A percentile compares a stretch with the other conserved stretches of the same genome.
Evolutionary conservation across 345 rosid species (phyloP).

Genomic region (Eucalyptus microcorys): DNA sequence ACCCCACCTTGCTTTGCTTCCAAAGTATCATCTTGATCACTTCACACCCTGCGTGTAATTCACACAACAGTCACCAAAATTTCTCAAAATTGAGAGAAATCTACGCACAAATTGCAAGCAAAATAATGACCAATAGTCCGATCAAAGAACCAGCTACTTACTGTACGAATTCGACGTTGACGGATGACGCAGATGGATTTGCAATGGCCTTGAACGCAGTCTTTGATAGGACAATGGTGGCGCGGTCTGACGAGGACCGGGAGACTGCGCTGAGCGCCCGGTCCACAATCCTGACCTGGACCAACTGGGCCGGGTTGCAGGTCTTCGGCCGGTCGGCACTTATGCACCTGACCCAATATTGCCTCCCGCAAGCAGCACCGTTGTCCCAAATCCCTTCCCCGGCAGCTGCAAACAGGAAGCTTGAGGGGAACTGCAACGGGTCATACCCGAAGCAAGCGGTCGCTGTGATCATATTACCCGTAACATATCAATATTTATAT

Average conservation of each 20-base stretch:
- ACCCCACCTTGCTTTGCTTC: neutral
- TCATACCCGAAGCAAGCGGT: conserved; percentile 40
- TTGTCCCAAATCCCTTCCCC: conserved; percentile 64
- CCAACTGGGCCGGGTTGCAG: conserved; percentile 10
- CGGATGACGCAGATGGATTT: neutral
- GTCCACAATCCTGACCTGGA: conserved; percentile 35
- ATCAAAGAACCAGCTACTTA: neutral
- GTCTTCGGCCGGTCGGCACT: conserved; percentile 11
- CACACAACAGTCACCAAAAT: neutral
- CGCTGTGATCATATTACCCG: conserved; percentile 9
- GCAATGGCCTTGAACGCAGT: conserved; percentile 30
- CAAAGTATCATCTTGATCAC: neutral
- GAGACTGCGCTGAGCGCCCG: conserved; percentile 20
- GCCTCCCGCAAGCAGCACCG: conserved; percentile 53
- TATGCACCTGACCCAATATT: conserved; percentile 40
- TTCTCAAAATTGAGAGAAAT: neutral
- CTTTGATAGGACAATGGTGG: conserved; percentile 32
- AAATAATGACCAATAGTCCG: neutral
- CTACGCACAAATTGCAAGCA: neutral
- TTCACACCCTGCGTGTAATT: neutral
- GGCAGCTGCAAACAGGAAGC: conserved; percentile 41
- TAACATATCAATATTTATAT: neutral
- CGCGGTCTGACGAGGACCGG: conserved; percentile 10
- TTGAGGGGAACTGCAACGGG: conserved; percentile 27
- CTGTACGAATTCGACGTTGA: conserved; percentile 42